Base-by-base conservation (phyloP, 257 asterid species). In the Solanum chiquidenum region DNA sequence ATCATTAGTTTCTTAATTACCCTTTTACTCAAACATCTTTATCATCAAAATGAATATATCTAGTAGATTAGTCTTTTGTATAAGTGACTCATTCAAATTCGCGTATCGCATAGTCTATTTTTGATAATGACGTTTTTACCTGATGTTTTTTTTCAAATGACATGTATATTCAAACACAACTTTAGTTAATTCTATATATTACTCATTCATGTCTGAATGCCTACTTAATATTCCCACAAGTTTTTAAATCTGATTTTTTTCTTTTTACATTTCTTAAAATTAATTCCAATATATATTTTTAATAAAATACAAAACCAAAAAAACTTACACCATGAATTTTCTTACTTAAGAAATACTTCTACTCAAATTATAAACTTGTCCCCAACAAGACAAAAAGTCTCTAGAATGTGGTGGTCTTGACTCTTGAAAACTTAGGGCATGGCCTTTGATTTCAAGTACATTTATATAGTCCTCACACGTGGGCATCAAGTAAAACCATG, bases 381-480 rank as follows among this genome's bases (percentile, higher is more conserved):
- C 40, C 85, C 85, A 80, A 80, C 42, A 46, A 80, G 9, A 46
- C 25, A 46, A 29, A 80, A 80, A 80, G 42, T 44, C 18, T 44
- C 40, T 27, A 27, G 38, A 9, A 75, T 75, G 34, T 75, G 83
- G 42, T 80, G 85, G 27, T 49, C 69, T 49, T 10, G 38, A 44
- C 69, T 29, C 42, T 49, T 18, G 25, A 79, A 38, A 29, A 46
- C 34, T 38, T 31, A 85, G 44, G 66, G 82, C 44, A 68, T 85
- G 68, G 46, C 64, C 66, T 35, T 66, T 3, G 80, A 20, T 38
- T 72, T 85, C 87, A 85, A 68, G 87, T 85, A 85, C 42, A 85
- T 33, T 46, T 64, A n/a, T 85, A 49, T 82, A 82, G 44, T 33
- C 87, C 64, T 68, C 87, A 85, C 87, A 85, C 87, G 87, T 85